Base-by-base conservation (phyloP, 2,329 filamentous ascomycete species). In the Fusarium zealandicum region DNA sequence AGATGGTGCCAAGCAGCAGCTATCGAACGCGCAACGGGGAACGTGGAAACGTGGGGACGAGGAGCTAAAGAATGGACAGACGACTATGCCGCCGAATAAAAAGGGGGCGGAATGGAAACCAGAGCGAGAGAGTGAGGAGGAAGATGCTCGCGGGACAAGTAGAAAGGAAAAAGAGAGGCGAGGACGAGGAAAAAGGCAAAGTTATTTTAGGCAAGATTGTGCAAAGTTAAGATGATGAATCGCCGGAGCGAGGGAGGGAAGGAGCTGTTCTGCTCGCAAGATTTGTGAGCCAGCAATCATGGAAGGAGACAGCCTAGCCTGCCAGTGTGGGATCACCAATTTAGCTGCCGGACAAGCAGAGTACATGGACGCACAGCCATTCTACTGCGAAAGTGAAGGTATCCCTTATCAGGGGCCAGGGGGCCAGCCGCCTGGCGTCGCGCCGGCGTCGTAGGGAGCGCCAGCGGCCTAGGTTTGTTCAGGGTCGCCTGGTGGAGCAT, bases 11-110 rank as follows among this genome's bases (percentile, higher is more conserved):
- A 57, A 61, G 56, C 40, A 61, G 56, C 40, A 39, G 52, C 31
- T 43, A 46, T 37, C 41, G 40, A 50, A 48, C 52, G 49, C 52
- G 49, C 39, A 22, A 16, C 28, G 35, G 40, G n/a, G 25, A 38
- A 46, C 33, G 58, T 61, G 57, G n/a, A 32, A 38, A 46, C 33
- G 58, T 61, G 57, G 57, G 48, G 53, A 61, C 55, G 40, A 51
- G 42, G 46, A 54, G 45, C 47, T 52, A 37, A 44, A 58, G 60
- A 63, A 60, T 43, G 60, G 52, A 63, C 60, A 63, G 60, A 63
- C 59, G 59, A 58, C 47, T 45, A 58, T 63, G 60, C 46, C 60
- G 60, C 46, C 60, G 61, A 63, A 53, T 46, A 50, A 61, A 56
- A 41, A 52, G 52, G 58, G 33, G n/a, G 25, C 36, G 41, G 31